These are phyloP conservation scores for Dictyostelium firmibasis DNA, from an alignment of 78 protist species.

Conservation along the genomic window DNA sequence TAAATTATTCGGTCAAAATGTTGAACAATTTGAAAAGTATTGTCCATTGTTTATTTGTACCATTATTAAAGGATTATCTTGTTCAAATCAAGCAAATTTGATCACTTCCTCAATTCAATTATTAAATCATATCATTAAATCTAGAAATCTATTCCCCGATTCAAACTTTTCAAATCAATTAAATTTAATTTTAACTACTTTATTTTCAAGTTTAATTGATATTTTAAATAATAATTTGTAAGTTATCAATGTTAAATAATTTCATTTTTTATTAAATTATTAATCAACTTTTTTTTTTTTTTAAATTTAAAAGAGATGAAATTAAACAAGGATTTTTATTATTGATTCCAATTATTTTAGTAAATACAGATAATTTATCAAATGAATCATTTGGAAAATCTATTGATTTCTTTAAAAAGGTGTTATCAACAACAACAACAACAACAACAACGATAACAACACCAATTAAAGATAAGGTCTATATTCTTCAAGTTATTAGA, in stretches of 20 bases:
- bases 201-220: conserved; percentile 5
- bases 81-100: neutral
- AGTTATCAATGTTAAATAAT: neutral
- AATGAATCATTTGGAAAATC: neutral
- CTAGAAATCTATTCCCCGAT: neutral
- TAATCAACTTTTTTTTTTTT: neutral
- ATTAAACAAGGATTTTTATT: conserved; percentile 9
- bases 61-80: neutral
- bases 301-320: neutral
- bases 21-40: neutral
- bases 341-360: conserved; percentile 4
- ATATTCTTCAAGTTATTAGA: conserved; percentile 43
- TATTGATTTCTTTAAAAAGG: conserved; percentile 7
- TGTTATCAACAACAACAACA: neutral
- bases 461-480: conserved; percentile 17
- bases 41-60: conserved; percentile 26
- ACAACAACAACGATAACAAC: neutral
- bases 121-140: neutral
- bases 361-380: neutral
- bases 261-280: neutral
- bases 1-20: neutral
- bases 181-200: neutral
- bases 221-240: conserved; percentile 7
- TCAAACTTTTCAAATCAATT: neutral
- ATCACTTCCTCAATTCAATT: conserved; percentile 50